A percentile compares a stretch with the other conserved stretches of the same genome.
These are phyloP conservation scores for Penicillium sumatraense DNA, from an alignment of 2,329 filamentous ascomycete species.

Conservation along the genomic window DNA sequence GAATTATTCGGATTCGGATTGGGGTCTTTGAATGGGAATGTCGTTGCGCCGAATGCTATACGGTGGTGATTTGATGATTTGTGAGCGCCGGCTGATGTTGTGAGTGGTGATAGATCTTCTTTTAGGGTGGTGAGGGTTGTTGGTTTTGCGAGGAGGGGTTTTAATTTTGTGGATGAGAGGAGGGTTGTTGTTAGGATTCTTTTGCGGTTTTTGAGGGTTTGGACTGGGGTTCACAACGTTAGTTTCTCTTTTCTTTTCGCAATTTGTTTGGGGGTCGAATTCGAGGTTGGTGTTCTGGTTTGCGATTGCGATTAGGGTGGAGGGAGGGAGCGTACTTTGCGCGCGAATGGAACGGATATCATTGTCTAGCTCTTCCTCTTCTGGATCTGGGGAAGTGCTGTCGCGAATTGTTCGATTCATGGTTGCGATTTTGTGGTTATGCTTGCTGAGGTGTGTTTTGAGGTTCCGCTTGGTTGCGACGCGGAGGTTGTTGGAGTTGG, in stretches of 20 bases:
- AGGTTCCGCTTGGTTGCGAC: not conserved
- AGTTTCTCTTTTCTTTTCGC: not conserved
- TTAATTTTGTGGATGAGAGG: constrained; percentile 36
- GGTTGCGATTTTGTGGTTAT: not conserved
- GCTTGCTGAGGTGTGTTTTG: not conserved
- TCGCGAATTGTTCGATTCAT: constrained; percentile 13
- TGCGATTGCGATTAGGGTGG: not conserved
- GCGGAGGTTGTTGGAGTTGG: not conserved
- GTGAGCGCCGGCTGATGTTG: constrained; percentile 37
- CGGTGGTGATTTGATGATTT: constrained; percentile 47
- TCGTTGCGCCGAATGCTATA: constrained; percentile 49
- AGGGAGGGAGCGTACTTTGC: constrained; percentile 39
- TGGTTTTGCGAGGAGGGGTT: constrained; percentile 37
- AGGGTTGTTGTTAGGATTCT: constrained; percentile 47
- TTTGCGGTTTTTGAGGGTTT: constrained; percentile 42
- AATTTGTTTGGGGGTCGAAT: not conserved
- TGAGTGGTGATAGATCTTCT: constrained; percentile 38
- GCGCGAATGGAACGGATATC: constrained; percentile 47
- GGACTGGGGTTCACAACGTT: constrained; percentile 36
- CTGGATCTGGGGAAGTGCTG: constrained; percentile 18
- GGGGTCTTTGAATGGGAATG: constrained; percentile 53
- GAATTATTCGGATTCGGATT: constrained; percentile 38
- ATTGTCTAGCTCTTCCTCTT: constrained; percentile 40
- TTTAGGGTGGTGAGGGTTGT: constrained; percentile 14
- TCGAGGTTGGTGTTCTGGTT: not conserved